Evolutionary conservation across 805 yeast genomes (phyloP).

Genomic region (Kazachstania martiniae): DNA sequence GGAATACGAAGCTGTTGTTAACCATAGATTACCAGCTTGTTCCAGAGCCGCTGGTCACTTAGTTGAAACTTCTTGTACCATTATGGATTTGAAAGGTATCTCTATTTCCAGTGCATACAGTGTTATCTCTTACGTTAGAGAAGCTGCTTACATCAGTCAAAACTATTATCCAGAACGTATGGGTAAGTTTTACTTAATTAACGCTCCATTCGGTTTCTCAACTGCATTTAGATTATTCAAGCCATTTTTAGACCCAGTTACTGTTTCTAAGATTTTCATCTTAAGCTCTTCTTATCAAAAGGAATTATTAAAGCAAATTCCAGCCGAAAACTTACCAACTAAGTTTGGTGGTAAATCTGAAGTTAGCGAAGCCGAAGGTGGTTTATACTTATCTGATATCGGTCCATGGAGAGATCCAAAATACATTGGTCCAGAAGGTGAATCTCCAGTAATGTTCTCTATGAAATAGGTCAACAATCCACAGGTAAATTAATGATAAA

Average conservation of each 20-base stretch:
- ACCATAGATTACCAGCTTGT: slow-evolving; percentile 84
- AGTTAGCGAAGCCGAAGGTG: slow-evolving; percentile 59
- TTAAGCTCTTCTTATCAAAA: slow-evolving; percentile 68
- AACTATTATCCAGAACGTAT: slow-evolving; percentile 97
- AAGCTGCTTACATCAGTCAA: slow-evolving; percentile 91
- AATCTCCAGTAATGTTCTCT: slow-evolving; percentile 58
- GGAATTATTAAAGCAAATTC: slow-evolving; percentile 84
- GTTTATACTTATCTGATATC: slow-evolving; percentile 74
- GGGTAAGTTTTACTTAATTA: slow-evolving; percentile 94
- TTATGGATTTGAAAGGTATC: slow-evolving; percentile 89
- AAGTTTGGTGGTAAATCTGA: slow-evolving; percentile 82
- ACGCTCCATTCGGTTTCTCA: slow-evolving; percentile 95
- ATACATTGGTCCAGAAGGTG: slow-evolving; percentile 91
- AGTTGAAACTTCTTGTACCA: slow-evolving; percentile 93
- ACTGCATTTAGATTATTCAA: slow-evolving; percentile 86
- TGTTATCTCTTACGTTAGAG: slow-evolving; percentile 80
- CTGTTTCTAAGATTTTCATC: slow-evolving; percentile 89
- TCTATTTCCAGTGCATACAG: slow-evolving; percentile 74
- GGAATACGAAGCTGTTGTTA: slow-evolving; percentile 91
- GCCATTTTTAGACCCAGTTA: slow-evolving; percentile 94
- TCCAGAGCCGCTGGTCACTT: slow-evolving; percentile 69
- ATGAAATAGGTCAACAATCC: slow-evolving; percentile 8
- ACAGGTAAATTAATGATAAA: no score
- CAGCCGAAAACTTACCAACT: slow-evolving; percentile 80
- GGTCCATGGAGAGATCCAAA: slow-evolving; percentile 96